Conservation (phyloP, 2,329 filamentous ascomycete species). For the Phymatotrichopsis omnivora region DNA sequence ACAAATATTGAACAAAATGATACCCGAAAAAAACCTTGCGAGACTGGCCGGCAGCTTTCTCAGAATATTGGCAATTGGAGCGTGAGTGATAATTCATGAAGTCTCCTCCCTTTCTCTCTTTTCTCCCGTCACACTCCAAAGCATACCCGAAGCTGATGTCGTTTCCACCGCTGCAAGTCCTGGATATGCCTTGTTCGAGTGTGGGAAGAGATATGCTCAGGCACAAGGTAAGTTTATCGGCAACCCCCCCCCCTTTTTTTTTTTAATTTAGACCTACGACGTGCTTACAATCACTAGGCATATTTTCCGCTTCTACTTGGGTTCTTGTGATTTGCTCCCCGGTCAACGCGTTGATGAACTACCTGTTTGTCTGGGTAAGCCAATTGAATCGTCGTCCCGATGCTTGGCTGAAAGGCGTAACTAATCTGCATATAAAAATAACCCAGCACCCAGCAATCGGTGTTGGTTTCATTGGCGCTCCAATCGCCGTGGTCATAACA, state of each 20-base stretch:
- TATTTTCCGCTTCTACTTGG: conserved; percentile 73
- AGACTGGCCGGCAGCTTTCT: conserved; percentile 63
- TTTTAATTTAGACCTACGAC: conserved; percentile 23
- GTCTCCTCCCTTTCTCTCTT: background rate
- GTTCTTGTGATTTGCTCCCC: conserved; percentile 75
- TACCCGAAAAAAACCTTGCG: conserved; percentile 63
- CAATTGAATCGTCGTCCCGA: background rate
- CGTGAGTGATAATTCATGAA: no score
- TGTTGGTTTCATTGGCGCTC: conserved; percentile 67
- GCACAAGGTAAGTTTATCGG: conserved; percentile 53
- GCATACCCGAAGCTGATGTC: background rate
- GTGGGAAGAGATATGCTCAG: conserved; percentile 74
- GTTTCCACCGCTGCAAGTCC: conserved; percentile 37
- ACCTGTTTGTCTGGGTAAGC: conserved; percentile 33
- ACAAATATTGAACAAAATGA: conserved; percentile 52
- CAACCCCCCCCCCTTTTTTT: no score
- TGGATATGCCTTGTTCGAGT: conserved; percentile 57
- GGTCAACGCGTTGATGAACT: conserved; percentile 71
- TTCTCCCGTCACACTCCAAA: background rate
- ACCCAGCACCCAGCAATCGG: conserved; percentile 35
- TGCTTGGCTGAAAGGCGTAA: background rate
- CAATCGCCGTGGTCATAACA: conserved; percentile 64
- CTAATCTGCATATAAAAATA: conserved; percentile 8
- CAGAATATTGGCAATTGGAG: conserved; percentile 56
- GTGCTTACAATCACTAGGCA: conserved; percentile 17